Base-by-base conservation (phyloP, 2,329 filamentous ascomycete genomes). In the Ceratocystis ficicola region DNA sequence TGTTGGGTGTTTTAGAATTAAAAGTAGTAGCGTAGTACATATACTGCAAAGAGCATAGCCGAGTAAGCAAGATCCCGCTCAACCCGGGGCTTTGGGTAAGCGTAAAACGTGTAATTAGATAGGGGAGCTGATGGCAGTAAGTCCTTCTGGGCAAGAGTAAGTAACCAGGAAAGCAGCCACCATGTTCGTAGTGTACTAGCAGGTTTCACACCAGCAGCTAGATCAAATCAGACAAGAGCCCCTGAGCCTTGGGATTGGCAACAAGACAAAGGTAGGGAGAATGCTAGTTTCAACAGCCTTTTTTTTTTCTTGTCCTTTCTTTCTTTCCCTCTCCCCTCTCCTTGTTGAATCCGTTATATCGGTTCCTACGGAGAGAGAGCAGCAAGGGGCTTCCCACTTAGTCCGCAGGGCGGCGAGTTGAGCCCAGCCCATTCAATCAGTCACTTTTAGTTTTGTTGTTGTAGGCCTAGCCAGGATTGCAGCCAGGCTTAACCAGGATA, bases 51-150 rank as follows among this genome's bases (percentile, higher is more conserved):
- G 32, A 8, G 36, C 36, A 15, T 1, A 41, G 36, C 10, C 8
- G 4, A 17, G 28, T 59, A 36, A 59, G 55, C 55, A 30, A 25
- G 15, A 15, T 28, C 10, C 55, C 6, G 55, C 28, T 17, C 5
- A 59, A 32, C 25, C 55, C 55, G 32, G 55, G 55, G 28, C 25
- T 17, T 32, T 59, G 55, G 55, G 55, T 36, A 59, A 59, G 55
- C 28, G 55, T 30, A 59, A 59, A 10, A 15, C 28, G 3, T 59
- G 55, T 59, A 20, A 59, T 59, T 36, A 17, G 55, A 17, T 17
- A 59, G 48, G 3, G 8, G 25, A 25, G 3, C 22, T 25, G 3
- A 12, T 52, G 10, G 3, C 22, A 10, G 20, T 20, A 5, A 52
- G 48, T 22, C 10, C 48, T 12, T 41, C 36, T 12, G 3, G 36